Evolutionary conservation across 2,329 filamentous ascomycete genomes (phyloP).

Genomic region (Exophiala sideris): DNA sequence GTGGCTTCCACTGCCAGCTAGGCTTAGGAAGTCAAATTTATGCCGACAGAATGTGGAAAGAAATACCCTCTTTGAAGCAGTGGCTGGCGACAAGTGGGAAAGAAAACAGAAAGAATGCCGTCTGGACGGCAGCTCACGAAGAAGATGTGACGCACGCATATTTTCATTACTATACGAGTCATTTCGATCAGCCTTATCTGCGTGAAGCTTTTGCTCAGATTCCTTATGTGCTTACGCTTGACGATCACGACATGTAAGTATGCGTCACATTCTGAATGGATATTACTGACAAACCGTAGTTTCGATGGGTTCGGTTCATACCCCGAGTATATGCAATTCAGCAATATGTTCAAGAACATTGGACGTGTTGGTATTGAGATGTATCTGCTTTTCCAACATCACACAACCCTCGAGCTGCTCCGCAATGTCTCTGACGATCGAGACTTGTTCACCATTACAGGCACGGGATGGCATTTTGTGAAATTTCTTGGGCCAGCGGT

Average conservation of each 20-base stretch:
- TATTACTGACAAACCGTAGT: conserved; percentile 44
- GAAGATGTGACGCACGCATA: conserved; percentile 95
- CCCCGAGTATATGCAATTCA: conserved; percentile 96
- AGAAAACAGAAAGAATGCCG: conserved; percentile 82
- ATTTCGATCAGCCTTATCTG: conserved; percentile 94
- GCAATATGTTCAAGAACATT: conserved; percentile 97
- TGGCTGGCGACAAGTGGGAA: conserved; percentile 93
- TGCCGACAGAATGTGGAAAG: conserved; percentile 92
- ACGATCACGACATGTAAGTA: conserved; percentile 98
- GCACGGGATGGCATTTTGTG: conserved; percentile 97
- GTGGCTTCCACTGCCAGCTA: conserved; percentile 90
- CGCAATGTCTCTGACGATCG: conserved; percentile 82
- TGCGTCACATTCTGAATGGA: not conserved
- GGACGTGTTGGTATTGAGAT: conserved; percentile 93
- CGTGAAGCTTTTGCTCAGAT: conserved; percentile 97
- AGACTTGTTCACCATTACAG: conserved; percentile 94
- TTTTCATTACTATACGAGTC: conserved; percentile 98
- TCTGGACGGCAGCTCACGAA: conserved; percentile 91
- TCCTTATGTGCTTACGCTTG: conserved; percentile 85
- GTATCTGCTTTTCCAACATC: conserved; percentile 97
- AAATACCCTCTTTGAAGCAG: conserved; percentile 87
- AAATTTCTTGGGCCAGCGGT: conserved; percentile 92
- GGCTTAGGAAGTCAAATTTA: conserved; percentile 94
- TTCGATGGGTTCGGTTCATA: conserved; percentile 98
- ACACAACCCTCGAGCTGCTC: conserved; percentile 90